A percentile compares a stretch with the other conserved stretches of the same genome.
These are phyloP conservation scores for Hanseniaspora meyeri DNA, from an alignment of 805 yeast genomes.

Conservation along the genomic window DNA sequence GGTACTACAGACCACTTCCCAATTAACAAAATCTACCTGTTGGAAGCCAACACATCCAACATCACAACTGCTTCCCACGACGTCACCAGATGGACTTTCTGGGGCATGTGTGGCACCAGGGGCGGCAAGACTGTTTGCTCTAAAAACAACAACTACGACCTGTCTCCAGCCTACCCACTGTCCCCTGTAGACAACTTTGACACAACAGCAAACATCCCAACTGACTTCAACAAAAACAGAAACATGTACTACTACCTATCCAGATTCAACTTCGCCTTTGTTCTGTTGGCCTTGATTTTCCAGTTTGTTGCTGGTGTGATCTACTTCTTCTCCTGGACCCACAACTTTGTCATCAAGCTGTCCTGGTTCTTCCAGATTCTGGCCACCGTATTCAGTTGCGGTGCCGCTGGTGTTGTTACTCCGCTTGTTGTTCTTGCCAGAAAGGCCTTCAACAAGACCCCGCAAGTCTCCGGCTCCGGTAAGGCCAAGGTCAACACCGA, in stretches of 20 bases:
- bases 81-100: constrained; percentile 65
- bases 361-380: constrained; percentile 39
- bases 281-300: constrained; percentile 48
- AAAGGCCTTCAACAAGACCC: constrained; percentile 41
- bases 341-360: constrained; percentile 42
- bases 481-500: constrained; percentile 43
- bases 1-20: constrained; percentile 52
- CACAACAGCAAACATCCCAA: constrained; percentile 41
- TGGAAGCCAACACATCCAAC: constrained; percentile 51
- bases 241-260: constrained; percentile 50
- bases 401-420: constrained; percentile 60
- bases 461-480: constrained; percentile 24
- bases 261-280: constrained; percentile 53
- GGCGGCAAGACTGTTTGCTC: constrained; percentile 21
- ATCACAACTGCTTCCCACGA: constrained; percentile 36
- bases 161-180: constrained; percentile 59
- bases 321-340: constrained; percentile 44
- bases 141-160: constrained; percentile 24
- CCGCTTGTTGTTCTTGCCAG: constrained; percentile 68
- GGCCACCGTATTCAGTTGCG: constrained; percentile 43
- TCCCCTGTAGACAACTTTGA: constrained; percentile 65
- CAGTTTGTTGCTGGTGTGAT: constrained; percentile 49
- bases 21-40: constrained; percentile 55
- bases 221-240: constrained; percentile 41
- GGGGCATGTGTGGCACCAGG: constrained; percentile 53